These are phyloP conservation scores for Gossypioides kirkii DNA, from an alignment of 345 rosid genomes.

Conservation along the genomic window DNA sequence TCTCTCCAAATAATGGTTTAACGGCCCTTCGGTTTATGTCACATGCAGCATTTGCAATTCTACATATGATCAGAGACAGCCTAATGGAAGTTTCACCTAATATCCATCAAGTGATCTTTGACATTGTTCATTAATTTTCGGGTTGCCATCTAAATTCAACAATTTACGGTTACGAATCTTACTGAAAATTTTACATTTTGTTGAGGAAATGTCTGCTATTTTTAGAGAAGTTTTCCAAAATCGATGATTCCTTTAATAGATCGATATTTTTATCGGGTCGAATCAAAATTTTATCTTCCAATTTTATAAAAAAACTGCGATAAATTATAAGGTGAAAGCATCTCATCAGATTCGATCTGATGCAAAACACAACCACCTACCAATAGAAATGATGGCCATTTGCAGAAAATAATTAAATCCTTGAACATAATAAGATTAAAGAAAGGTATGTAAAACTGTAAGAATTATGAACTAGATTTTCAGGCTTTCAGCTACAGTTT, in stretches of 20 bases:
- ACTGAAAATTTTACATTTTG: too few relatives aligned
- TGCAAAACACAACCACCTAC: too few relatives aligned
- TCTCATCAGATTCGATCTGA: too few relatives aligned
- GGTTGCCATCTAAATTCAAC: background rate
- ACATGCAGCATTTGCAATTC: background rate
- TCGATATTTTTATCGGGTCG: too few relatives aligned
- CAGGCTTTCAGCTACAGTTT: background rate
- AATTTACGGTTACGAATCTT: background rate
- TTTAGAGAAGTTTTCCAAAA: too few relatives aligned
- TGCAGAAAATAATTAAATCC: background rate
- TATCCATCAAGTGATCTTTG: background rate
- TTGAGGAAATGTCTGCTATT: too few relatives aligned
- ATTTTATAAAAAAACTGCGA: too few relatives aligned
- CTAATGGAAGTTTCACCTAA: slow-evolving; percentile 13
- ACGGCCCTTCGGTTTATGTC: slow-evolving; percentile 2
- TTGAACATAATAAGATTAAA: background rate
- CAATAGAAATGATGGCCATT: too few relatives aligned
- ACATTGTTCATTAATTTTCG: background rate
- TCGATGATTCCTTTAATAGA: too few relatives aligned
- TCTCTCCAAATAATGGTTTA: background rate
- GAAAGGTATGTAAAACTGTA: background rate
- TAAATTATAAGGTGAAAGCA: too few relatives aligned
- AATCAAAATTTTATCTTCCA: too few relatives aligned
- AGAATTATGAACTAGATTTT: background rate
- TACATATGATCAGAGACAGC: background rate